phyloP scores from a whole-genome alignment of 345 rosid genomes.

The Corymbia maculata region DNA sequence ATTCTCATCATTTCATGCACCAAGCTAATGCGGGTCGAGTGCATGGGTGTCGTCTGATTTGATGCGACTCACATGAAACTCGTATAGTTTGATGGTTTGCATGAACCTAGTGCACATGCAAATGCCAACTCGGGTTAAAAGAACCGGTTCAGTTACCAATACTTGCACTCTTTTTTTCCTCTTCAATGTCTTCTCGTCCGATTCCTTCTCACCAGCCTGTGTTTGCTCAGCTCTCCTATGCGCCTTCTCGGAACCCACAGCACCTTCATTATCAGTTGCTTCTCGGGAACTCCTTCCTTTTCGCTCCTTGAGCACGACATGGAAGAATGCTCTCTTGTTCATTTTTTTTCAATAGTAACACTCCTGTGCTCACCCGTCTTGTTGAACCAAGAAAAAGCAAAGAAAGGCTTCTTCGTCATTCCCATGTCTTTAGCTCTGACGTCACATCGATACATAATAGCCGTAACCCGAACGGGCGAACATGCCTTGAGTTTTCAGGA shows the following conservation, averaged over 20 bases:
- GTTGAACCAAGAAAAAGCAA: neutral
- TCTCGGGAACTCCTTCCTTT: neutral
- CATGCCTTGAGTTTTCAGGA: conserved; percentile 58
- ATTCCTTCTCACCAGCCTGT: neutral
- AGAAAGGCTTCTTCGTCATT: neutral
- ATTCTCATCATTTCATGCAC: neutral
- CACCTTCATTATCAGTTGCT: neutral
- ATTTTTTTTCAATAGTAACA: neutral
- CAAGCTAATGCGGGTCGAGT: neutral
- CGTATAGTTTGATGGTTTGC: neutral
- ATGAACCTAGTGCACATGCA: neutral
- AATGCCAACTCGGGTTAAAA: neutral
- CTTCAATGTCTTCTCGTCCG: neutral
- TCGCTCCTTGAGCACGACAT: neutral
- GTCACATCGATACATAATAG: rapidly evolving
- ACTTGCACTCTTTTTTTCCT: neutral
- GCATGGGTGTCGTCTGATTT: neutral
- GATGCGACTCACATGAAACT: neutral
- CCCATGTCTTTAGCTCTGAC: neutral
- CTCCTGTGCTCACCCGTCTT: neutral
- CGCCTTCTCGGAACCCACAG: neutral
- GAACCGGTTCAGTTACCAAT: neutral
- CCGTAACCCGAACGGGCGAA: neutral
- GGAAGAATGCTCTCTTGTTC: neutral
- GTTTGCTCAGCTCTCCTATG: neutral